phyloP scores from a whole-genome alignment of 495 filamentous ascomycete genomes.

The Mytilinidion resinicola region DNA sequence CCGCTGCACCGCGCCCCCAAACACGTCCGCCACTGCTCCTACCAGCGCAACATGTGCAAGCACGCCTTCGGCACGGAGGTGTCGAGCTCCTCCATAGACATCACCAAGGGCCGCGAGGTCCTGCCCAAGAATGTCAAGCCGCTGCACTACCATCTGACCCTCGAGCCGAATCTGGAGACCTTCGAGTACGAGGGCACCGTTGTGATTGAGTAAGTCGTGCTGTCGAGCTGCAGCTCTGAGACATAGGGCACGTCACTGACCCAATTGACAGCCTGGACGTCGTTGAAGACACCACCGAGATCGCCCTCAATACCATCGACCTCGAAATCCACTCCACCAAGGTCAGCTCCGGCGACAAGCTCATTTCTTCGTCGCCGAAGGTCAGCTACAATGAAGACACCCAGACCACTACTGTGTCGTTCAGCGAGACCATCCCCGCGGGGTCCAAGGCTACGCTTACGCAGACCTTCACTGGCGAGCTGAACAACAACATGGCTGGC shows the following conservation, averaged over 20 bases:
- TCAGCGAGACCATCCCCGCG: constrained; percentile 52
- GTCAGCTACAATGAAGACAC: constrained; percentile 55
- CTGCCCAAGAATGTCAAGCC: constrained; percentile 65
- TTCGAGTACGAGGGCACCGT: constrained; percentile 66
- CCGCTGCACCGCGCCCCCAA: background rate
- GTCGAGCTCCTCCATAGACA: constrained; percentile 37
- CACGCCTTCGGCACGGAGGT: constrained; percentile 30
- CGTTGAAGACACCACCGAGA: constrained; percentile 72
- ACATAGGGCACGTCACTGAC: constrained; percentile 5
- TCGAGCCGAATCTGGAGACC: constrained; percentile 66
- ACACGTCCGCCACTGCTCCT: constrained; percentile 35
- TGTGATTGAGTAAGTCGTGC: constrained; percentile 50
- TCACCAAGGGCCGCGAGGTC: constrained; percentile 54
- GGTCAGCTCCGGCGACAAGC: constrained; percentile 49
- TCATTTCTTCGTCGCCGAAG: constrained; percentile 50
- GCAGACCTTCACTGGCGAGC: constrained; percentile 58
- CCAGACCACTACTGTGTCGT: constrained; percentile 59
- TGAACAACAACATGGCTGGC: constrained; percentile 77
- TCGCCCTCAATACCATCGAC: constrained; percentile 82
- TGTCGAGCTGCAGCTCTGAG: background rate
- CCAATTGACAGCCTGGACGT: constrained; percentile 56
- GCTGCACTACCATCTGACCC: constrained; percentile 61
- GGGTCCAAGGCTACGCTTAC: constrained; percentile 58
- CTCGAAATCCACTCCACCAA: constrained; percentile 74
- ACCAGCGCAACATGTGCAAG: constrained; percentile 41